Percentiles rank a stretch among this genome's conserved stretches.
Evolutionary conservation across 495 filamentous ascomycete species (phyloP).

Genomic region (Mycothermus thermophilus): DNA sequence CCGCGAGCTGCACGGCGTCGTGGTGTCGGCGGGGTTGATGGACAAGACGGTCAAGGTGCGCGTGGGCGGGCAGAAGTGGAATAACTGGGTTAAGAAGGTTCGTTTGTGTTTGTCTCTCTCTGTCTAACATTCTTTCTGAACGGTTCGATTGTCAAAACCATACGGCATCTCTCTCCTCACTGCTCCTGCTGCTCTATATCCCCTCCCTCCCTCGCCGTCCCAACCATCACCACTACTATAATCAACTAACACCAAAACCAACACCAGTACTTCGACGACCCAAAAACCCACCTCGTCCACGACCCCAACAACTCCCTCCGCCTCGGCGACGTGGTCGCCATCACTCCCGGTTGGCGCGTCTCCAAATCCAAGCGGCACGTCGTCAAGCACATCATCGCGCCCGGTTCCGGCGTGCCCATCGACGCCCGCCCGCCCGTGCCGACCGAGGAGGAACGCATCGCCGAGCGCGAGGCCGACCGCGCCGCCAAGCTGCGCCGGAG

Average conservation of each 20-base stretch:
- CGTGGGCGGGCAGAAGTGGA: constrained; percentile 46
- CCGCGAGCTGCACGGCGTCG: constrained; percentile 39
- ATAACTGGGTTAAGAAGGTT: constrained; percentile 44
- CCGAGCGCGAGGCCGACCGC: constrained; percentile 32
- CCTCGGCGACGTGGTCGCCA: constrained; percentile 67
- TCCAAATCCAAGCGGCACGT: constrained; percentile 59
- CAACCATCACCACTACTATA: neutral
- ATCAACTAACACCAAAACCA: neutral
- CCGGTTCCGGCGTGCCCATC: constrained; percentile 49
- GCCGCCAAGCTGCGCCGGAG: constrained; percentile 37
- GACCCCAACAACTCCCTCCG: constrained; percentile 63
- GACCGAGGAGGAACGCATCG: constrained; percentile 46
- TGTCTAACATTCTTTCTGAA: too few species aligned
- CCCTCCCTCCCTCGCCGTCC: constrained; percentile 2
- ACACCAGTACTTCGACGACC: constrained; percentile 34
- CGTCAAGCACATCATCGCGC: constrained; percentile 58
- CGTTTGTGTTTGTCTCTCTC: neutral
- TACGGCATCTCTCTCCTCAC: neutral
- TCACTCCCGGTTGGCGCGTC: constrained; percentile 50
- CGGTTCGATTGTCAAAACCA: too few species aligned
- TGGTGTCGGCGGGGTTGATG: constrained; percentile 58
- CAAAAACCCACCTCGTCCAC: constrained; percentile 46
- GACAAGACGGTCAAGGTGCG: constrained; percentile 56
- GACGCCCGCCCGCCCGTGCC: constrained; percentile 49
- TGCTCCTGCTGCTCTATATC: neutral